Conservation (phyloP, 2,329 filamentous ascomycete genomes). For the Cadophora malorum region DNA sequence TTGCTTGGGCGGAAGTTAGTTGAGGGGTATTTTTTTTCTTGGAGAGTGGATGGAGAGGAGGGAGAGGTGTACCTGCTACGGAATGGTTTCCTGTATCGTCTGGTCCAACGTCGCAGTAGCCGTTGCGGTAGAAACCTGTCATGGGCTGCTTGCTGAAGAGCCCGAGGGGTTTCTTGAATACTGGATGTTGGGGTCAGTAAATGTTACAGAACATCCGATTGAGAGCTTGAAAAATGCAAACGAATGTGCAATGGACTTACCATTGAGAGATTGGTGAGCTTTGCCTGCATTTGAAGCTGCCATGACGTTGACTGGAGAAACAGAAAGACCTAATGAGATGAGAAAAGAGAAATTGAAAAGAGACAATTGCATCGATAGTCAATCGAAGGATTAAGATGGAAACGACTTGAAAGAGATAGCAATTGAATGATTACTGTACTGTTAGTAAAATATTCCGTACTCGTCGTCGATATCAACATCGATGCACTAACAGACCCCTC, state of each 20-base stretch:
- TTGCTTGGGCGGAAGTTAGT: constrained; percentile 44
- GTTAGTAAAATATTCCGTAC: background rate
- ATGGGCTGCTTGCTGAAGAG: constrained; percentile 63
- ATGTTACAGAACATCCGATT: background rate
- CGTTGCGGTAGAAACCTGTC: constrained; percentile 66
- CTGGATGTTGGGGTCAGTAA: constrained; percentile 44
- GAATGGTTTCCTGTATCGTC: constrained; percentile 65
- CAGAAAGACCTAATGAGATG: background rate
- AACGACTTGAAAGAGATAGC: background rate
- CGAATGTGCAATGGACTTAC: constrained; percentile 17
- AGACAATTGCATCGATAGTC: background rate
- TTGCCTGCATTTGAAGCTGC: constrained; percentile 23
- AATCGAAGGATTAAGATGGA: background rate
- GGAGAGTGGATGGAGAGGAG: background rate
- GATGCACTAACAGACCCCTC: constrained; percentile 14
- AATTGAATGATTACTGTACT: background rate
- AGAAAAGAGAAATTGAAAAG: background rate
- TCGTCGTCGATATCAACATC: constrained; percentile 23
- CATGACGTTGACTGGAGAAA: background rate
- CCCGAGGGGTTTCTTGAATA: constrained; percentile 63
- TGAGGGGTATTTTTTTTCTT: background rate
- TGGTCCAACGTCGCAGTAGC: constrained; percentile 61
- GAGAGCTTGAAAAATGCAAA: background rate
- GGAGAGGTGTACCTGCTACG: constrained; percentile 50
- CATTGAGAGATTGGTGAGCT: constrained; percentile 28